Evolutionary conservation across 345 rosid genomes (phyloP).

Genomic region (Camelina sativa): DNA sequence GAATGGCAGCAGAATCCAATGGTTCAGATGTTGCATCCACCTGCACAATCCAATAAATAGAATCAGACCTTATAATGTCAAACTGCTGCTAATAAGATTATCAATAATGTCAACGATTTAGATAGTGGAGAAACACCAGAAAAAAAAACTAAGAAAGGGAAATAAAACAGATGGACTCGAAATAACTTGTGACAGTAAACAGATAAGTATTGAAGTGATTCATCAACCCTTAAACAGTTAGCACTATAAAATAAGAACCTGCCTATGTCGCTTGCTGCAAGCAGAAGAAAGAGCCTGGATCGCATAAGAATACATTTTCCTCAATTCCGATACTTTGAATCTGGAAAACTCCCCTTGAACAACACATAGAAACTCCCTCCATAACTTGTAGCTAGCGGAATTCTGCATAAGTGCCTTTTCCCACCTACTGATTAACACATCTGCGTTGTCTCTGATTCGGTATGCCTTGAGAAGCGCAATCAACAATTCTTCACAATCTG

Average conservation of each 20-base stretch:
- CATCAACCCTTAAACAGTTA: slow-evolving; percentile 21
- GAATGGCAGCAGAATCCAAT: slow-evolving; percentile 53
- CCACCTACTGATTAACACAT: slow-evolving; percentile 83
- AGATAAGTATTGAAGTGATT: slow-evolving; percentile 25
- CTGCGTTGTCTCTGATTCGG: slow-evolving; percentile 75
- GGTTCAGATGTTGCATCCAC: slow-evolving; percentile 52
- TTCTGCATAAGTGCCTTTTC: slow-evolving; percentile 75
- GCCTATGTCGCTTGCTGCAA: slow-evolving; percentile 90
- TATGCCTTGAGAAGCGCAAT: slow-evolving; percentile 83
- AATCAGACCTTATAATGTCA: slow-evolving; percentile 23
- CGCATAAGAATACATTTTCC: slow-evolving; percentile 90
- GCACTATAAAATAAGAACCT: slow-evolving; percentile 69
- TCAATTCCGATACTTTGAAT: slow-evolving; percentile 87
- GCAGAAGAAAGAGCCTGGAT: slow-evolving; percentile 83
- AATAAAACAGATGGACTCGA: slow-evolving; percentile 32
- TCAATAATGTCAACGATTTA: slow-evolving; percentile 12
- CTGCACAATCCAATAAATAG: slow-evolving; percentile 54
- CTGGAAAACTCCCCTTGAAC: slow-evolving; percentile 89
- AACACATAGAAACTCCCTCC: slow-evolving; percentile 85
- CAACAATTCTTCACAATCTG: slow-evolving; percentile 80
- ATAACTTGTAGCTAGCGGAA: slow-evolving; percentile 71
- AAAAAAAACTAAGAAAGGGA: not conserved
- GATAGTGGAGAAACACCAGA: slow-evolving; percentile 1
- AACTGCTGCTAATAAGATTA: slow-evolving; percentile 19
- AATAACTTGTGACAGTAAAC: slow-evolving; percentile 19